Conservation (phyloP, 768 basidiomycete species). For the Neoboletus subvelutipes region DNA sequence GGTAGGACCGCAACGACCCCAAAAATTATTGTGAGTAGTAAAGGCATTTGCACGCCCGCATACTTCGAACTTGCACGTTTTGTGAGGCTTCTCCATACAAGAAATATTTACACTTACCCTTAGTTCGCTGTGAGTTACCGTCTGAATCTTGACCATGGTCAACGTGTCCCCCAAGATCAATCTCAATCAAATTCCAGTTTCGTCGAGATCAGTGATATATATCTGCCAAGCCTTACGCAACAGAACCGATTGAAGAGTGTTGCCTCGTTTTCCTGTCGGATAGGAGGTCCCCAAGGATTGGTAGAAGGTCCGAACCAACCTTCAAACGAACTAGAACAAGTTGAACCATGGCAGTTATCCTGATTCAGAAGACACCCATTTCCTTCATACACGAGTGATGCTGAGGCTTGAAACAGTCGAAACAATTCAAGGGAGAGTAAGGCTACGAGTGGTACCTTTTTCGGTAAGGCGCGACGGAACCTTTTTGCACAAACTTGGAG, state of each 20-base stretch:
- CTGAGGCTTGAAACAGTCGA: too few relatives aligned
- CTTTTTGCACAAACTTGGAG: neutral
- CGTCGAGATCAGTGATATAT: neutral
- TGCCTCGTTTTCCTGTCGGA: neutral
- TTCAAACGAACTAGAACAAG: too few relatives aligned
- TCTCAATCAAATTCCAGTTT: neutral
- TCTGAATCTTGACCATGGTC: neutral
- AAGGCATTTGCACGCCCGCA: too few relatives aligned
- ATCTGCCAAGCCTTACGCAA: too few relatives aligned
- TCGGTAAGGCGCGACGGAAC: neutral
- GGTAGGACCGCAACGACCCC: neutral
- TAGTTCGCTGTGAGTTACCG: neutral
- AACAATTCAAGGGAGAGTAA: too few relatives aligned
- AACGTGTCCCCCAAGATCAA: neutral
- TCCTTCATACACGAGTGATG: neutral
- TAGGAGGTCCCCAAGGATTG: neutral
- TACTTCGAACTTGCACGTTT: too few relatives aligned
- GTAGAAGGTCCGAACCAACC: neutral
- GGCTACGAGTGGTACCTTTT: constrained; percentile 7
- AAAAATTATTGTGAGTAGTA: neutral
- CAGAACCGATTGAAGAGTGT: neutral
- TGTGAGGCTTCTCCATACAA: neutral
- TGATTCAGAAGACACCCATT: neutral
- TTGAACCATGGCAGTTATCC: too few relatives aligned
- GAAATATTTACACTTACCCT: neutral